Evolutionary conservation across 2,329 filamentous ascomycete species (phyloP), one percentile per base, ranked within the genome.

Genomic region (Diaporthe sp.): DNA sequence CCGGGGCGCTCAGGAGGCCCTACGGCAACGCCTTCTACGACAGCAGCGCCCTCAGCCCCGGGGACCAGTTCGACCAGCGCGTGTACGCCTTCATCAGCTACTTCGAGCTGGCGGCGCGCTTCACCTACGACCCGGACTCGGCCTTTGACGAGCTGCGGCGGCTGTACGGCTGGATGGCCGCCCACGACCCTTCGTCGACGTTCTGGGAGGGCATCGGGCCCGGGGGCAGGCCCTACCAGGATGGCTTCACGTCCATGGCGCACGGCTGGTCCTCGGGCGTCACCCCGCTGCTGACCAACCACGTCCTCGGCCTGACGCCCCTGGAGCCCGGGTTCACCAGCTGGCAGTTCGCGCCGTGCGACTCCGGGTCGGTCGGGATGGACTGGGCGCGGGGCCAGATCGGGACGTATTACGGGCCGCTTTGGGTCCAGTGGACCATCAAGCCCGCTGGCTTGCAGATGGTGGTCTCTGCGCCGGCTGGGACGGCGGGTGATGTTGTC

Each of bases 11-110:
- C 25, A 79, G 83, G 0, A 81, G 82, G 10, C 80, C 81, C 0
- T 89, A 88, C 76, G 88, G 88, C 3, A 89, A 90, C 77, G 83
- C 88, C 2, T 90, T 90, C 78, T 90, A 88, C 78, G 88, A 90
- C 79, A 86, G 84, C 51, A 85, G 83, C 58, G 78, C 82, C 4
- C 79, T 88, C 7, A 78, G 75, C 7, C 77, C 82, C 0, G 79
- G 78, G 0, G 77, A 76, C 0, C 84, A 83, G 0, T 88, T 85
- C 78, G 84, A 84, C 3, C 79, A 86, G 68, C 84, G 87, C 17
- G 88, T 89, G 4, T 90, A 90, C 73, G 83, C 88, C 3, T 89
- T 90, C 76, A 85, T 87, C 25, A 89, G 88, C 2, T 90, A 88
- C 79, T 89, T 90, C 77, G 88, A 90, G 80, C 82, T 88, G 25